Evolutionary conservation across 352 stramenopile genomes (phyloP), one percentile per base, ranked within the genome.

Genomic region (Aphanomyces cochlioides): DNA sequence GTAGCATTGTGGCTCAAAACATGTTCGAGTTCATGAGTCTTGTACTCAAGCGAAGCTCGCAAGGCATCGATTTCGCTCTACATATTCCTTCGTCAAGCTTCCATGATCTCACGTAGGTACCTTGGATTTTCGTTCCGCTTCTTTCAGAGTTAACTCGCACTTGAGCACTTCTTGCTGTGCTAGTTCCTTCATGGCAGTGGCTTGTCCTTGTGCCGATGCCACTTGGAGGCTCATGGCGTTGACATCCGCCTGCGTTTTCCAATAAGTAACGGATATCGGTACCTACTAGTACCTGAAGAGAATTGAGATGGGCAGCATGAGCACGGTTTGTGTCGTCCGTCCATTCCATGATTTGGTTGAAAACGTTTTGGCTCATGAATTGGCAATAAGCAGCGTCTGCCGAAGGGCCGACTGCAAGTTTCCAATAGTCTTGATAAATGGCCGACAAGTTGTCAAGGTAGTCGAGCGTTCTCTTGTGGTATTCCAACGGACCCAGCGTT

Each of bases 1-100:
- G 87, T 95, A 36, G 85, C 85, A 40, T 95, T 95, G 74, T 95
- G 85, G 73, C 90, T 92, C 54, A 93, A 67, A 69, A 95, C 87
- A 77, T 95, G 84, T 69, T 95, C 87, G 17, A 95, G 74, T 72
- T 95, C 86, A 69, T 92, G 90, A 15, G 85, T 93, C 75, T 95
- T 93, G 73, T 91, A 93, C 48, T 95, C 86, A 37, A 95, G 69
- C 39, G 82, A 87, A 36, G 85, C 83, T 13, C 79, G 82, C 72
- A 95, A 74, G 40, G 76, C 75, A 7, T 82, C 67, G 45, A 93
- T 77, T 69, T 95, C 84, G 28, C 78, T 80, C 15, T 82, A 61
- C n/a, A 12, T n/a, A 39, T 17, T 12, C 43, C 2, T n/a, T 19
- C 19, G 19, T 61, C 54, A 37, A 61, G 17, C 10, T 12, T 12